Base-by-base conservation (phyloP, 805 yeast genomes). In the Vanderwaltozyma verrucispora region DNA sequence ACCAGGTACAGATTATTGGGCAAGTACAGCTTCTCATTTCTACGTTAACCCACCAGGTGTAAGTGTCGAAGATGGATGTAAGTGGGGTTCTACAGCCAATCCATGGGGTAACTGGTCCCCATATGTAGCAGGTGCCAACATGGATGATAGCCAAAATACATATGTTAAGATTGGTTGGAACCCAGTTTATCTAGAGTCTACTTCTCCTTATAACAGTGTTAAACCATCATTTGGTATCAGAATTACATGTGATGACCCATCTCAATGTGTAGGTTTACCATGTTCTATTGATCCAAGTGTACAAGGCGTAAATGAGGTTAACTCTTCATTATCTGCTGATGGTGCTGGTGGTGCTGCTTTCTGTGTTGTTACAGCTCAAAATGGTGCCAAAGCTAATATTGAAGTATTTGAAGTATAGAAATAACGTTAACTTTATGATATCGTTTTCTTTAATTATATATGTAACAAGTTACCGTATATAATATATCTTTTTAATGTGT, bases 51-150 rank as follows among this genome's bases (percentile, higher is more conserved):
- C 86, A 18, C 94, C 94, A 17, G 95, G 95, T 40, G 78, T 79
- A 21, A 73, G 83, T 25, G 69, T 76, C 20, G 67, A 65, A 9
- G 89, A 85, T 30, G 94, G 80, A 26, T 85, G 95, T 61, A 71
- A 72, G 46, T 86, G 96, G 95, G 95, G 95, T 4, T 61, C 80
- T 14, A 68, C 68, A 23, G 60, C 66, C 34, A 65, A 80, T 42
- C 79, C 92, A 14, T 66, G 67, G 46, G 96, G 96, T 41, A 86
- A 86, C 71, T 87, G 95, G 95, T 64, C 95, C 13, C 95, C 95
- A 20, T 86, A 84, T 50, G 95, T 87, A 45, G 94, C 92, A 13
- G 96, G 96, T 46, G 85, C 88, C 43, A 86, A 86, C 66, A 74
- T 74, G 68, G 94, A 84, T 57, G 61, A 59, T 43, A 62, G 53